phyloP scores from a whole-genome alignment of 805 yeast genomes.

The Kluyveromyces dobzhanskii region DNA sequence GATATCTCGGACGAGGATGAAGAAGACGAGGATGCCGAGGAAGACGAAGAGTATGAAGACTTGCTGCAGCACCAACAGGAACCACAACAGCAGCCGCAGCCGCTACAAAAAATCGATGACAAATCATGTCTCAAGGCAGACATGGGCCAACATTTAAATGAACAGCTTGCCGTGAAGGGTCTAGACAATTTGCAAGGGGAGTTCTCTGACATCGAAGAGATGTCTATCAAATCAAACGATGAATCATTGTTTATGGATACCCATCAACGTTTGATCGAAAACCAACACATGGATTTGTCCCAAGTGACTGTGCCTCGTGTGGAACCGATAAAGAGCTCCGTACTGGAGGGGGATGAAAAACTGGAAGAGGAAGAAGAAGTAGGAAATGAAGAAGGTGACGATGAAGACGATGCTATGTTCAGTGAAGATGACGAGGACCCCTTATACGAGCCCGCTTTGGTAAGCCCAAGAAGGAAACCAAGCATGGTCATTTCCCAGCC shows the following conservation, averaged over 20 bases:
- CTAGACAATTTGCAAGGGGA: neutral
- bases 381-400: constrained; percentile 2
- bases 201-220: neutral
- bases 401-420: constrained; percentile 1
- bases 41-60: constrained; percentile 1
- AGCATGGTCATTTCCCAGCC: constrained; percentile 2
- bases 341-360: no score
- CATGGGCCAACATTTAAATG: neutral
- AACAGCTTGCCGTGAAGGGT: no score
- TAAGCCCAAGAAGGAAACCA: neutral
- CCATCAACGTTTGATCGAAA: neutral
- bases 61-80: no score
- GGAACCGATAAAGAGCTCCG: no score
- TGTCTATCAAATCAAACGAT: neutral
- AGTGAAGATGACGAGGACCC: constrained; percentile 4
- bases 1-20: constrained; percentile 23
- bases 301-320: no score
- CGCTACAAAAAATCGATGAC: constrained; percentile 13
- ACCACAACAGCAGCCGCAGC: no score
- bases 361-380: constrained; percentile 1
- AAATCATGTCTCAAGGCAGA: constrained; percentile 3
- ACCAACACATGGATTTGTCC: neutral
- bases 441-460: constrained; percentile 3
- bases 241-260: constrained; percentile 1
- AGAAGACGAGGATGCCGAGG: constrained; percentile 12